Evolutionary conservation across 1,139 yeast genomes (phyloP).

Genomic region (Debaryomycetaceae sp.): DNA sequence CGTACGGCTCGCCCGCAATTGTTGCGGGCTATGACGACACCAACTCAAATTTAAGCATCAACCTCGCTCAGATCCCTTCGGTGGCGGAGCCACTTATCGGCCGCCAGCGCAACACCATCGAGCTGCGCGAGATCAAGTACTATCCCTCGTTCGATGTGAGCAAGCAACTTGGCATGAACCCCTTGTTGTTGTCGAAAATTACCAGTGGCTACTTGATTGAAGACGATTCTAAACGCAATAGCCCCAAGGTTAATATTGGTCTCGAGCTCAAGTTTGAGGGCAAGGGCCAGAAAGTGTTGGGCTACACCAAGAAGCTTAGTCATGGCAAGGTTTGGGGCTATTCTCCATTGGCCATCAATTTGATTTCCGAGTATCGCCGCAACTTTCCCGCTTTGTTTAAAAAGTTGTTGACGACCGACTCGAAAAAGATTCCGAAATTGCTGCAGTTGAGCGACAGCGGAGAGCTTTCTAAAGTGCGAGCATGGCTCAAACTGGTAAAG

Average conservation of each 20-base stretch:
- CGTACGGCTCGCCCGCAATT: slow-evolving; percentile 78
- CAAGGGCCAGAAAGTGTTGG: slow-evolving; percentile 73
- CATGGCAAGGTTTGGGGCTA: slow-evolving; percentile 71
- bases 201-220: slow-evolving; percentile 63
- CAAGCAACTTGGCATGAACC: slow-evolving; percentile 44
- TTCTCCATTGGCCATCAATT: slow-evolving; percentile 61
- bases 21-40: slow-evolving; percentile 51
- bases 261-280: slow-evolving; percentile 77
- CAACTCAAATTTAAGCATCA: slow-evolving; percentile 43
- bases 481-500: slow-evolving; percentile 53
- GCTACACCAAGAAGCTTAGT: slow-evolving; percentile 54
- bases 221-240: slow-evolving; percentile 21
- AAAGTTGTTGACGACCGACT: slow-evolving; percentile 18
- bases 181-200: slow-evolving; percentile 62
- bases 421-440: slow-evolving; percentile 19
- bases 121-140: slow-evolving; percentile 45
- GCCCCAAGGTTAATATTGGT: slow-evolving; percentile 64
- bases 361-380: slow-evolving; percentile 50
- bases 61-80: slow-evolving; percentile 36
- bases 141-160: slow-evolving; percentile 61
- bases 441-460: slow-evolving; percentile 14
- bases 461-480: slow-evolving; percentile 31
- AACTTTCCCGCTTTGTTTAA: slow-evolving; percentile 55
- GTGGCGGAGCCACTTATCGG: slow-evolving; percentile 58
- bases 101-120: slow-evolving; percentile 43